Conservation (phyloP, 495 filamentous ascomycete species). For the Podospora australis region DNA sequence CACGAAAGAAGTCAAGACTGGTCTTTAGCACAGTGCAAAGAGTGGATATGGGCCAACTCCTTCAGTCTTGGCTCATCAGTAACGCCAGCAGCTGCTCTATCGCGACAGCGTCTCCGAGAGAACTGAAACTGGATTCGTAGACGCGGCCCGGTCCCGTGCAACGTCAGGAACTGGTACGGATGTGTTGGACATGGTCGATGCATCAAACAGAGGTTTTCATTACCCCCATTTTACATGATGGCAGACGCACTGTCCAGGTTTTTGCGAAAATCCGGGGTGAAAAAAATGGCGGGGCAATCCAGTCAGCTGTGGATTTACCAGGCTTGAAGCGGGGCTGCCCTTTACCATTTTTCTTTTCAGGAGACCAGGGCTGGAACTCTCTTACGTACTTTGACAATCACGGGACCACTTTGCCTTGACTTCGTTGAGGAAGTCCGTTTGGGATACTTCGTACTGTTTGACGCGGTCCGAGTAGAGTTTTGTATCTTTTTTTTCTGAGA, state of each 20-base stretch:
- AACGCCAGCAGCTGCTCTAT: neutral
- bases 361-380: too few species aligned
- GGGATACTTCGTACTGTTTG: neutral
- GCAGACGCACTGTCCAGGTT: conserved; percentile 14
- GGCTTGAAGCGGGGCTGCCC: too few species aligned
- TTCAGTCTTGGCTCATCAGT: neutral
- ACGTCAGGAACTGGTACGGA: conserved; percentile 18
- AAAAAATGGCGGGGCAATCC: conserved; percentile 17
- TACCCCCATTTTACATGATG: conserved; percentile 39
- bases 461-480: neutral
- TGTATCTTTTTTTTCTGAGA: neutral
- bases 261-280: conserved; percentile 20
- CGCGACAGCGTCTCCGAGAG: neutral
- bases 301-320: too few species aligned
- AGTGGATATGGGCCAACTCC: neutral
- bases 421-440: conserved; percentile 8
- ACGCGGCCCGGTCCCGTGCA: conserved; percentile 17
- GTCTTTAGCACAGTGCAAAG: neutral
- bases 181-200: too few species aligned
- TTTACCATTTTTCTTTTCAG: neutral
- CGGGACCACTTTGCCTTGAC: conserved; percentile 18
- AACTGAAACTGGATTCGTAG: conserved; percentile 7
- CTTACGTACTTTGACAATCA: conserved; percentile 28
- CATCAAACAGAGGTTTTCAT: conserved; percentile 23
- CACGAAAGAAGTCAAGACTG: too few species aligned